A percentile compares a stretch with the other conserved stretches of the same genome.
phyloP scores from a whole-genome alignment of 2,329 filamentous ascomycete species.

The Fusarium aywerte region DNA sequence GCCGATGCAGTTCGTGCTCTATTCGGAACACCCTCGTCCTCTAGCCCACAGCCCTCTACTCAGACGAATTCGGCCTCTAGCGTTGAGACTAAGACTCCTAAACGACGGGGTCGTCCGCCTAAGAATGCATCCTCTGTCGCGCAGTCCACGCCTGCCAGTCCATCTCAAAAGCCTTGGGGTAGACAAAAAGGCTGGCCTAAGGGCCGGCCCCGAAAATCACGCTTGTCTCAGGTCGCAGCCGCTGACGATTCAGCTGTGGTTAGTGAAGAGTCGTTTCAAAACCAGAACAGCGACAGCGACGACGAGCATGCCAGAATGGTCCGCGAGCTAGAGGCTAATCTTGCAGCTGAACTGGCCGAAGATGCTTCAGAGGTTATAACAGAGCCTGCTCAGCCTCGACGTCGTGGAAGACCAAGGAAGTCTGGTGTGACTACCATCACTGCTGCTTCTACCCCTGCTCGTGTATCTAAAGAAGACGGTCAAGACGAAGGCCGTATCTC shows the following conservation, averaged over 20 bases:
- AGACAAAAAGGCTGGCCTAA: constrained; percentile 42
- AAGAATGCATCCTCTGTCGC: constrained; percentile 39
- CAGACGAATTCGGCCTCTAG: constrained; percentile 1
- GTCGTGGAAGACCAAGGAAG: constrained; percentile 45
- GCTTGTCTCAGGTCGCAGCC: constrained; percentile 24
- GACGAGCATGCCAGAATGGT: constrained; percentile 33
- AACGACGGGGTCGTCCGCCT: constrained; percentile 49
- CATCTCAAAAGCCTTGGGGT: constrained; percentile 37
- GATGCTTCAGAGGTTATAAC: constrained; percentile 1
- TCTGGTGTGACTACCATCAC: constrained; percentile 44
- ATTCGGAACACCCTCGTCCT: constrained; percentile 36
- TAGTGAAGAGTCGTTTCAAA: not conserved
- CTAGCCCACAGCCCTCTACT: not conserved
- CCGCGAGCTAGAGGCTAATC: constrained; percentile 33
- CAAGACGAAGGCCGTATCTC: constrained; percentile 8
- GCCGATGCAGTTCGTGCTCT: constrained; percentile 50
- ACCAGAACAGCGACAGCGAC: constrained; percentile 14
- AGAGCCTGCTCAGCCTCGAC: constrained; percentile 16
- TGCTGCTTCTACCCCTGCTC: constrained; percentile 19
- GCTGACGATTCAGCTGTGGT: constrained; percentile 3
- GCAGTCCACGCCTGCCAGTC: constrained; percentile 1
- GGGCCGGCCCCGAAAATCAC: constrained; percentile 47
- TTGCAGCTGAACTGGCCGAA: constrained; percentile 27
- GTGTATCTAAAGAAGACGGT: not conserved
- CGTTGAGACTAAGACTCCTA: constrained; percentile 24